Percentiles rank a stretch among this genome's conserved stretches.
Evolutionary conservation across 2,329 filamentous ascomycete species (phyloP).

Genomic region (Bisporella sp.): DNA sequence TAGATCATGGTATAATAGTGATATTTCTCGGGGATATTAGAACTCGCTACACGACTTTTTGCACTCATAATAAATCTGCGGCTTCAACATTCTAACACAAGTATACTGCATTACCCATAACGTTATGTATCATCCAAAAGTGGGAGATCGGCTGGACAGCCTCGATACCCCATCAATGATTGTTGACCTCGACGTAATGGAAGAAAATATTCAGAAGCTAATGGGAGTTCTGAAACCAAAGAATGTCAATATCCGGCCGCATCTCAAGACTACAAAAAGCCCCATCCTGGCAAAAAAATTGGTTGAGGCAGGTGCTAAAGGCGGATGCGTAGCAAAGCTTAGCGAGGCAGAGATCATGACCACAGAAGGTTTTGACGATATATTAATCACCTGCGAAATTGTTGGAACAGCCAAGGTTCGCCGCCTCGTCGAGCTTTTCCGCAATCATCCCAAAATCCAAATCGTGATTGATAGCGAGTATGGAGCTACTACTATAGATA

Average conservation of each 20-base stretch:
- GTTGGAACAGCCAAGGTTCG: conserved; percentile 39
- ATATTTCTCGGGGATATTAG: too few relatives aligned
- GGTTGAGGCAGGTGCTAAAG: conserved; percentile 38
- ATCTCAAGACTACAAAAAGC: conserved; percentile 47
- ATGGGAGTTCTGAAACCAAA: conserved; percentile 2
- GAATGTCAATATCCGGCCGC: conserved; percentile 30
- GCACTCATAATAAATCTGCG: too few relatives aligned
- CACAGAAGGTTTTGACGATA: conserved; percentile 37
- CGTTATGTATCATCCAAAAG: conserved; percentile 22
- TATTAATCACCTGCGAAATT: conserved; percentile 45
- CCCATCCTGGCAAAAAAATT: conserved; percentile 37
- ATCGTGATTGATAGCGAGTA: conserved; percentile 42
- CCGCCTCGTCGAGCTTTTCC: conserved; percentile 37
- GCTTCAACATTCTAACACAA: too few relatives aligned
- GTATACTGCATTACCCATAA: too few relatives aligned
- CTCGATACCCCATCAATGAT: conserved; percentile 52
- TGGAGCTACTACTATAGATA: conserved; percentile 38
- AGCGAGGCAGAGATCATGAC: conserved; percentile 39
- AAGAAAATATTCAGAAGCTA: conserved; percentile 8
- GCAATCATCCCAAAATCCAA: conserved; percentile 30
- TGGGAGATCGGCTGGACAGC: conserved; percentile 34
- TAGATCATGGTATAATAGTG: too few relatives aligned
- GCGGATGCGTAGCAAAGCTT: conserved; percentile 45
- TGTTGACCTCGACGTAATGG: conserved; percentile 30
- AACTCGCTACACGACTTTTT: too few relatives aligned